Evolutionary conservation across 2,329 filamentous ascomycete species (phyloP).

Genomic region (Biscogniauxia mediterranea): DNA sequence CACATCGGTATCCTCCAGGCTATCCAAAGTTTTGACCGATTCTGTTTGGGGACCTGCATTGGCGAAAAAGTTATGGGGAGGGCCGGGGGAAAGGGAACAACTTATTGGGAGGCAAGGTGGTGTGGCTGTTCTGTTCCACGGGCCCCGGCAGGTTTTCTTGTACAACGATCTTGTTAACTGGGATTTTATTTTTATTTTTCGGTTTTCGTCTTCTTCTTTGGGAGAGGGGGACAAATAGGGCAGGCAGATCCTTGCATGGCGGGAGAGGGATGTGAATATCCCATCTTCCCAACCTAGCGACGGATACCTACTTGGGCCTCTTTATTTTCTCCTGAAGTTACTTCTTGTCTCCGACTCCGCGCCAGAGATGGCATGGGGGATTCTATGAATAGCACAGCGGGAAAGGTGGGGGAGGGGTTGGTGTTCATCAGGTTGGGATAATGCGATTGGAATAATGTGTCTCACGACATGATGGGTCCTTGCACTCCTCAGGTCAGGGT

Average conservation of each 20-base stretch:
- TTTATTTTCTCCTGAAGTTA: constrained; percentile 14
- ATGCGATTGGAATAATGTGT: neutral
- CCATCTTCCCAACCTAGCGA: constrained; percentile 13
- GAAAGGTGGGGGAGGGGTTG: constrained; percentile 17
- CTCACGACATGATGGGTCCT: neutral
- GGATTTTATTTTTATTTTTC: constrained; percentile 4
- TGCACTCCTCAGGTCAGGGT: neutral
- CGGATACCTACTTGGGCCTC: constrained; percentile 14
- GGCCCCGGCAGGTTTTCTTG: neutral
- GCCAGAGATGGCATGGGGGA: constrained; percentile 17
- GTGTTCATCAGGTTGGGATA: constrained; percentile 8
- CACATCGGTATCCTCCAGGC: neutral
- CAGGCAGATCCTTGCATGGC: constrained; percentile 22
- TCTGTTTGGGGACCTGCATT: neutral
- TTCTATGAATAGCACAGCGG: constrained; percentile 17
- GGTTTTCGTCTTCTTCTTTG: constrained; percentile 23
- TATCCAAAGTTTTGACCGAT: neutral
- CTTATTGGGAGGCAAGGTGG: neutral
- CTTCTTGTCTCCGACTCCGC: constrained; percentile 18
- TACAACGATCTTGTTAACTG: constrained; percentile 1
- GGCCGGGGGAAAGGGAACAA: neutral
- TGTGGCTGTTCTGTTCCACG: neutral
- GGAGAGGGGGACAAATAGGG: constrained; percentile 11
- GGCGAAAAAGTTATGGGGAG: neutral
- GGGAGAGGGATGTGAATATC: constrained; percentile 12